Evolutionary conservation across 75 land plant species (phyloP), one percentile per base, ranked within the genome.

Genomic region (Picea glauca): DNA sequence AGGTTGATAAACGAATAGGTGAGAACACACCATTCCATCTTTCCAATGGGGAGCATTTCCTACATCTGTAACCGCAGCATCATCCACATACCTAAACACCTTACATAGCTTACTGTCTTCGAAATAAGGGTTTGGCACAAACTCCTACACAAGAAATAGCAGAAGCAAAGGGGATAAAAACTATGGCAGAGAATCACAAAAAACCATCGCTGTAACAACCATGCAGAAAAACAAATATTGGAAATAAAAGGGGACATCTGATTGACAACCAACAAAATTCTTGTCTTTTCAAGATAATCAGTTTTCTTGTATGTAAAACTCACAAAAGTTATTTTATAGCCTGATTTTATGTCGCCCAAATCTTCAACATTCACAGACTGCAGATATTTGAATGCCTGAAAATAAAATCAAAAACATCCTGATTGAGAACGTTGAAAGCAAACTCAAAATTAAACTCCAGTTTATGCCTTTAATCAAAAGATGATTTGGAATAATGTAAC

Each of bases 361-460:
- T 87, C 87, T 66, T 87, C 88, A 13, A 87, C 88, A 81, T 87
- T 87, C 78, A 87, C 46, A 32, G 88, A 81, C 73, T 87, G 78
- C 64, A 87, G 58, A 64, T 78, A 84, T 80, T 87, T 87, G 62
- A 87, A 87, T 60, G 82, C 88, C 87, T 87, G 58, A 58, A 74
- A 31, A 46, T 46, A 15, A 50, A 13, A 12, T 43, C 60, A 81
- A 23, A 65, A 13, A 68, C 40, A 68, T 20, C 12, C 13, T 40
- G 54, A n/a, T 68, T 40, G 21, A 68, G 20, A 68, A 38, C 15
- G 31, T 40, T 8, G 21, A 68, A 8, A 1, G 12, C 12, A 68
- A 38, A 40, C 38, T 7, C 8, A 18, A 68, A 40, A 18, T n/a
- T 46, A 46, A 46, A 6, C 21, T 17, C n/a, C 3, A 40, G 7